These are phyloP conservation scores for Talaromyces liani DNA, from an alignment of 495 filamentous ascomycete species.

Conservation along the genomic window DNA sequence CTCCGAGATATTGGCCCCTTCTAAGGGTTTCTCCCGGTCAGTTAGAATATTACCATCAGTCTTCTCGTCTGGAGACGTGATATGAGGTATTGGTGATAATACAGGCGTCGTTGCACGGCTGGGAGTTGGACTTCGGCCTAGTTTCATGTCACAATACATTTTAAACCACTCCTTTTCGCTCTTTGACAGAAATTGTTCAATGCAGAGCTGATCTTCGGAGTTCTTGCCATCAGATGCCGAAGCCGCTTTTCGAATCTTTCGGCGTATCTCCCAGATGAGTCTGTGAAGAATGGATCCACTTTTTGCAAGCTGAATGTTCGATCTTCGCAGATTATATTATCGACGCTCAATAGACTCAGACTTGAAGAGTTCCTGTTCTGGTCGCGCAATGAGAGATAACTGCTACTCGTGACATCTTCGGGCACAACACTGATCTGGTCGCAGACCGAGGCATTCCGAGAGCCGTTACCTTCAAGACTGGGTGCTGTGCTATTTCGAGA, in stretches of 20 bases:
- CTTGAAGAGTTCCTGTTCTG: conserved; percentile 1
- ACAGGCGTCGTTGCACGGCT: conserved; percentile 5
- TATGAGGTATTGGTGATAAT: conserved; percentile 14
- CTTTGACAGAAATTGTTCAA: conserved; percentile 54
- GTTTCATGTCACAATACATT: conserved; percentile 47
- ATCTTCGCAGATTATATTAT: conserved; percentile 44
- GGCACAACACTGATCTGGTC: conserved; percentile 1
- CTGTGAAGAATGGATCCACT: conserved; percentile 62
- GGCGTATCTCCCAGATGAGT: conserved; percentile 51
- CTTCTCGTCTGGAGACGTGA: not conserved
- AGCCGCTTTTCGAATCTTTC: conserved; percentile 48
- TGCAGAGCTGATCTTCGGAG: conserved; percentile 49
- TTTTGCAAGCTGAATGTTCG: conserved; percentile 54
- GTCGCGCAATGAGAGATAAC: not conserved
- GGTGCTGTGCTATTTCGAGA: not conserved
- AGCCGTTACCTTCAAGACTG: not conserved
- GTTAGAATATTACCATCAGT: not conserved
- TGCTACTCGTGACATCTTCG: conserved; percentile 1
- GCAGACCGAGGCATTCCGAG: not conserved
- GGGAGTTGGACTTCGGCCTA: conserved; percentile 15
- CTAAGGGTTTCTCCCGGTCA: not conserved
- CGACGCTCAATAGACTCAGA: conserved; percentile 32
- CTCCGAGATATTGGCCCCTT: not conserved
- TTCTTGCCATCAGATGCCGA: conserved; percentile 39
- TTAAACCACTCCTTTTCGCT: conserved; percentile 61